Evolutionary conservation across 305 asterid genomes (phyloP), one percentile per base, ranked within the genome.

Genomic region (Plantago coronopus): DNA sequence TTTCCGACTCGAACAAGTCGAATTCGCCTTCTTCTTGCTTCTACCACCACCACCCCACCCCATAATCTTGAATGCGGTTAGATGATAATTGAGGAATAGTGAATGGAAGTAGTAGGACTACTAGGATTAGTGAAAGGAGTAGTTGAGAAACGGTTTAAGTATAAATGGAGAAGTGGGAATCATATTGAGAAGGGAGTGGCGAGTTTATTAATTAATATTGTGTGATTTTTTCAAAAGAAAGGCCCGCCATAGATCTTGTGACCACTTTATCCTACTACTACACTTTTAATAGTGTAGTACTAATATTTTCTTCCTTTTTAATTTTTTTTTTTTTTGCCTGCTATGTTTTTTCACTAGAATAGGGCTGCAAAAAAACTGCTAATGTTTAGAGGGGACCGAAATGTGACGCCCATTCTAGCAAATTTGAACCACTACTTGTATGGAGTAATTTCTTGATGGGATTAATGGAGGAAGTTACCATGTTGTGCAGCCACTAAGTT

Each of bases 171-270:
- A 58, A 58, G 66, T 76, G 83, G 76, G 77, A 59, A 58, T 70
- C 71, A 73, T 59, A 73, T 38, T 76, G 61, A 17, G 6, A 2
- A 8, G 5, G 10, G 51, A 7, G 51, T 17, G 21, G 6, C n/a
- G n/a, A n/a, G n/a, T n/a, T n/a, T n/a, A n/a, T n/a, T n/a, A n/a
- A n/a, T n/a, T n/a, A n/a, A n/a, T n/a, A n/a, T n/a, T n/a, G 21
- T n/a, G 11, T 14, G 62, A 69, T 74, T 57, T 75, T 65, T 88
- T 80, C 84, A 81, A 88, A 91, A 79, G 78, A 82, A 82, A 80
- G 73, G 62, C 87, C 86, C 88, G 89, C 94, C 85, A 60, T 60
- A 78, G 79, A 73, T 83, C 70, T 71, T 77, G 93, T 87, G 85
- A 79, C 81, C 79, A 76, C 78, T 81, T 76, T 78, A 61, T 61